Conservation (phyloP, 495 filamentous ascomycete genomes). For the Penicillium angulare region DNA sequence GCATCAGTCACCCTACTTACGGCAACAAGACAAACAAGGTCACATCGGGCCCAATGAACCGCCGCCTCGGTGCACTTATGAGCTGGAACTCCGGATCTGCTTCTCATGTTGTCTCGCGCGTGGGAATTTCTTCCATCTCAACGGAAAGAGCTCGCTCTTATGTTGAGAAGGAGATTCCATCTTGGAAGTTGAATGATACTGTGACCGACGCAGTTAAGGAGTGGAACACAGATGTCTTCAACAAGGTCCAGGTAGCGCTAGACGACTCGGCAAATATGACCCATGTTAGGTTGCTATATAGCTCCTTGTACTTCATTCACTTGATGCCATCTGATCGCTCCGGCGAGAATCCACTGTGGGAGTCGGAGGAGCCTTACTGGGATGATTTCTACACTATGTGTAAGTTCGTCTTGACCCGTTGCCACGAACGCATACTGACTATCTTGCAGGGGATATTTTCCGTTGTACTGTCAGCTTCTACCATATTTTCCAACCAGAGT, state of each 20-base stretch:
- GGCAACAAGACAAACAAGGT: constrained; percentile 24
- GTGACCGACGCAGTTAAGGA: constrained; percentile 49
- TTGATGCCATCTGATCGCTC: constrained; percentile 72
- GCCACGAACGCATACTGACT: constrained; percentile 12
- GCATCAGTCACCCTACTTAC: constrained; percentile 22
- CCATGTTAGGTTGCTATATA: constrained; percentile 65
- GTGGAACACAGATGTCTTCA: constrained; percentile 63
- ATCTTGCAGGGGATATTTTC: constrained; percentile 36
- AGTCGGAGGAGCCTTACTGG: constrained; percentile 66
- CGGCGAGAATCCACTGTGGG: constrained; percentile 70
- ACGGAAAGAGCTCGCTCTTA: constrained; percentile 36
- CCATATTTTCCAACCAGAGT: constrained; percentile 63
- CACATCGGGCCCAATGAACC: constrained; percentile 34
- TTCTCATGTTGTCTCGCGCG: constrained; percentile 51
- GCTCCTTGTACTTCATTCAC: constrained; percentile 67
- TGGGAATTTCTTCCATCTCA: constrained; percentile 58
- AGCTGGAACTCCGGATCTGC: constrained; percentile 27
- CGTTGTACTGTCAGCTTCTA: constrained; percentile 52
- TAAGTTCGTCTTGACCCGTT: constrained; percentile 10
- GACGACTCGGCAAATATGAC: constrained; percentile 53
- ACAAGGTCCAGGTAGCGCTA: constrained; percentile 55
- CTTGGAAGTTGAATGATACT: constrained; percentile 44
- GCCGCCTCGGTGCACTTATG: constrained; percentile 35
- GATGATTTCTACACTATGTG: constrained; percentile 54
- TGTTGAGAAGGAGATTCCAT: constrained; percentile 60